Conservation (phyloP, 164 flowering plant species). For the Euptelea pleiosperma region DNA sequence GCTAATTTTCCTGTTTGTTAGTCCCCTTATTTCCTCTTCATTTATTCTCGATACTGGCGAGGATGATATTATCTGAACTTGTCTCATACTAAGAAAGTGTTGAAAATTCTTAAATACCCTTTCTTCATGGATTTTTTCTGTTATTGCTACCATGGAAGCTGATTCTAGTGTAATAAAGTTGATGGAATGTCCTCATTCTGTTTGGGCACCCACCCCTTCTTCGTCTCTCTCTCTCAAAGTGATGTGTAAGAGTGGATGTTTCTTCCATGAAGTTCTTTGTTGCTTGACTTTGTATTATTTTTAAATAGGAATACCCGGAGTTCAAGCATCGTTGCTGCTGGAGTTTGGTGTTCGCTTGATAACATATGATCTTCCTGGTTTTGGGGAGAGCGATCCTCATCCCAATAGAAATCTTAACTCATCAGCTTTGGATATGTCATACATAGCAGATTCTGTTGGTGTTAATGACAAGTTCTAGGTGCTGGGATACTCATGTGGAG, state of each 20-base stretch:
- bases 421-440: conserved; percentile 73
- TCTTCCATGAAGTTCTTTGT: background rate
- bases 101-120: too few relatives aligned
- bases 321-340: conserved; percentile 58
- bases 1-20: too few relatives aligned
- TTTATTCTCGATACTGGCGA: too few relatives aligned
- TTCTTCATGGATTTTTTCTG: too few relatives aligned
- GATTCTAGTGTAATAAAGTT: too few relatives aligned
- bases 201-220: too few relatives aligned
- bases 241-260: background rate
- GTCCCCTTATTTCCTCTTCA: too few relatives aligned
- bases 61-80: too few relatives aligned
- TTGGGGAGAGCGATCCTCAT: conserved; percentile 99
- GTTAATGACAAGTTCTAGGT: conserved; percentile 81
- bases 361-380: conserved; percentile 98
- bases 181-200: too few relatives aligned
- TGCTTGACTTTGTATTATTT: conserved; percentile 9
- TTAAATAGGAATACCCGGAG: conserved; percentile 66
- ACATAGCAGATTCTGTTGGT: conserved; percentile 61
- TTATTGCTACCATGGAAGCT: too few relatives aligned
- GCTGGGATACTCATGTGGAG: conserved; percentile 71
- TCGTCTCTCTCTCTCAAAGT: too few relatives aligned
- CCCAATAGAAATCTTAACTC: conserved; percentile 69
- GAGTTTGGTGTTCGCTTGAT: conserved; percentile 87
- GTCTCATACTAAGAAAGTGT: too few relatives aligned